phyloP scores from a whole-genome alignment of 805 yeast genomes.

The Schizosaccharomyces cryophilus region DNA sequence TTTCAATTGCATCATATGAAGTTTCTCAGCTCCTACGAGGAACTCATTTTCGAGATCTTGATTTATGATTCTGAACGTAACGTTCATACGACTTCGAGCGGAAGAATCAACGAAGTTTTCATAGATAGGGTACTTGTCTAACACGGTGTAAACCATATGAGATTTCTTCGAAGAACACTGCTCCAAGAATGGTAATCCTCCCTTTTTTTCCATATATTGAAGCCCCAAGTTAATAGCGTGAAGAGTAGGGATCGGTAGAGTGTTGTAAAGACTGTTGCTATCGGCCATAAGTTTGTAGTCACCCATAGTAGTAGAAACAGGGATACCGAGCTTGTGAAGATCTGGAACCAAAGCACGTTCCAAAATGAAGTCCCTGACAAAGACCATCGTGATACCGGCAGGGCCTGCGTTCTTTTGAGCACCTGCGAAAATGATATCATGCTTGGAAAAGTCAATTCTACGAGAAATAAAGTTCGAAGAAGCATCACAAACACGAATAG shows the following conservation, averaged over 20 bases:
- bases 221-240: constrained; percentile 66
- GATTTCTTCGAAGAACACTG: constrained; percentile 38
- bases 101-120: constrained; percentile 36
- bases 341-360: constrained; percentile 36
- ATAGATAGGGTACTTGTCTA: constrained; percentile 42
- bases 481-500: constrained; percentile 79
- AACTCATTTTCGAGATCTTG: constrained; percentile 42
- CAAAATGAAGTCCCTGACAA: constrained; percentile 58
- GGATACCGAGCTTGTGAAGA: constrained; percentile 34
- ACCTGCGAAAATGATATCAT: constrained; percentile 62
- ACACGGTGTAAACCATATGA: constrained; percentile 29
- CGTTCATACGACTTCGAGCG: constrained; percentile 72
- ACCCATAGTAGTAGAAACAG: constrained; percentile 69
- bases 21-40: constrained; percentile 36
- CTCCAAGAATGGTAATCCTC: constrained; percentile 50
- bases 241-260: constrained; percentile 80
- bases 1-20: constrained; percentile 50
- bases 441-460: constrained; percentile 54
- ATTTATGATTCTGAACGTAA: constrained; percentile 55
- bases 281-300: constrained; percentile 67
- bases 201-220: constrained; percentile 31
- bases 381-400: constrained; percentile 84
- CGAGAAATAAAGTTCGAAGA: constrained; percentile 79
- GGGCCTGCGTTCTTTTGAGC: constrained; percentile 95
- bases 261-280: constrained; percentile 84